Evolutionary conservation across 176 grass and related monocot genomes (phyloP), one percentile per base, ranked within the genome.

Genomic region (Zea luxurians): DNA sequence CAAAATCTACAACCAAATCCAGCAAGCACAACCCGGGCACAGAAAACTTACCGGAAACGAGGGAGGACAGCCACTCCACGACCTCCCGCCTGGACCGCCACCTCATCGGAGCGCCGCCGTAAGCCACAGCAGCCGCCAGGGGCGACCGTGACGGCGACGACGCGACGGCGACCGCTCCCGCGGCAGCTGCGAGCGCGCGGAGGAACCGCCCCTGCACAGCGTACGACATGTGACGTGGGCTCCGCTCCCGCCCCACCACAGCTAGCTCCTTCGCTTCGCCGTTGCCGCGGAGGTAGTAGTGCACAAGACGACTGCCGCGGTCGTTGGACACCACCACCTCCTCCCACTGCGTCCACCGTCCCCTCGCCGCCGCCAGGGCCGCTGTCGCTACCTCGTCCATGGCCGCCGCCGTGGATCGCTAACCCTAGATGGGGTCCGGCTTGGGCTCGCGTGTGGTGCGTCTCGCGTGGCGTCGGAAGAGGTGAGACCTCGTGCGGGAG

Each of bases 191-290:
- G 68, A 91, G 74, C 55, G 76, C 75, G 64, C 89, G 71, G 9
- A 91, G 75, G 57, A 97, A 92, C 50, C 77, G 80, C 3, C 86
- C 76, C 45, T 88, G 83, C 9, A 91, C 88, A 37, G 85, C 84
- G 87, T 97, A 97, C 69, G 84, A 84, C 94, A 97, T 97, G 82
- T 97, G 94, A 47, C 94, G 86, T 71, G 92, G 80, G 83, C 94
- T 97, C 64, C 89, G 84, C 85, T 97, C 94, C 73, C 89, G 80
- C 17, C 94, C 94, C 40, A 93, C 91, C 87, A 97, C 94, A 20
- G 94, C 94, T 61, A 97, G 87, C 75, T 74, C 86, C 80, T 17
- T 78, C 74, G 82, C 83, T 65, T 76, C 71, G 7, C 68, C 86
- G 13, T 87, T 68, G 41, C 79, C 85, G 58, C 83, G 86, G 68